phyloP scores from a whole-genome alignment of 805 yeast genomes.

The Candida glaebosa region DNA sequence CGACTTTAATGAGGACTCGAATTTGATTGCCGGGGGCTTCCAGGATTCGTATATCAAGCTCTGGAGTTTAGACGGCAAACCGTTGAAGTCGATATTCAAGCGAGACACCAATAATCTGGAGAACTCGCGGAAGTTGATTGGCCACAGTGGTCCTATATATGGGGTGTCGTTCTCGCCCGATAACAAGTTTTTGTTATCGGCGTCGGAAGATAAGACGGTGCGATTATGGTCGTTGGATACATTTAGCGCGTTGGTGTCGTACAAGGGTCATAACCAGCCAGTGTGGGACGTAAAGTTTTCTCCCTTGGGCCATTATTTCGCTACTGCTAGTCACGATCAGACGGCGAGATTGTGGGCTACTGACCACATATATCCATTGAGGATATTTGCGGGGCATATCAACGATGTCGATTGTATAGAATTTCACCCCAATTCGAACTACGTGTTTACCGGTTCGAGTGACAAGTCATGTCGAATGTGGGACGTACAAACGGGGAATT shows the following conservation, averaged over 20 bases:
- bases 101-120: constrained; percentile 49
- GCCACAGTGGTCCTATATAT: constrained; percentile 94
- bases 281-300: constrained; percentile 96
- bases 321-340: constrained; percentile 97
- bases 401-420: constrained; percentile 93
- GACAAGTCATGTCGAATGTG: constrained; percentile 98
- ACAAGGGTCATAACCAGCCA: constrained; percentile 94
- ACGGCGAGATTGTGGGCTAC: constrained; percentile 98
- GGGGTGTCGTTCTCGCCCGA: constrained; percentile 91
- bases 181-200: constrained; percentile 70
- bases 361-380: constrained; percentile 92
- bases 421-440: constrained; percentile 95
- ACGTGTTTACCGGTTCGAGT: constrained; percentile 90
- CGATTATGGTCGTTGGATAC: constrained; percentile 94
- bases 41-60: constrained; percentile 86
- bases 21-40: constrained; percentile 89
- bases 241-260: constrained; percentile 82
- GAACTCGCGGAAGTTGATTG: constrained; percentile 61
- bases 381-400: constrained; percentile 96
- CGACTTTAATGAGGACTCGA: constrained; percentile 83
- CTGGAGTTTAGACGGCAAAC: constrained; percentile 92
- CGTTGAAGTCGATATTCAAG: constrained; percentile 60
- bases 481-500: constrained; percentile 87
- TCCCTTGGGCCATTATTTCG: constrained; percentile 95
- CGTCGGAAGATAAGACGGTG: constrained; percentile 90